Evolutionary conservation across 2,329 filamentous ascomycete species (phyloP).

Genomic region (Calonectria hongkongensis): DNA sequence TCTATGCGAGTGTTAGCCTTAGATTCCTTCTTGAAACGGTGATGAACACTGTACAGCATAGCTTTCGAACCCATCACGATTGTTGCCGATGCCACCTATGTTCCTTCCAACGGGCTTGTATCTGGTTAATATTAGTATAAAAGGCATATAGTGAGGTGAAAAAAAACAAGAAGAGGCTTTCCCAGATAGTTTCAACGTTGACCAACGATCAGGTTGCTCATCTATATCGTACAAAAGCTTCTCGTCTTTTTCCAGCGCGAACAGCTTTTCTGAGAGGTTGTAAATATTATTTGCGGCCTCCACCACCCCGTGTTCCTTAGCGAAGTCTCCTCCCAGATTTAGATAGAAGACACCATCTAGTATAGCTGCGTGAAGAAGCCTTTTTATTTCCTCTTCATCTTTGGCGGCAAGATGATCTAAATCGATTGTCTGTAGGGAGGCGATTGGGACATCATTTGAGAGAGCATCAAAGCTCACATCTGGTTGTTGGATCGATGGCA

Average conservation of each 20-base stretch:
- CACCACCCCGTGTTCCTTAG: not conserved
- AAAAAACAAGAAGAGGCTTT: not conserved
- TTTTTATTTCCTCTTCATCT: not conserved
- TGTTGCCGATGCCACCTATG: not conserved
- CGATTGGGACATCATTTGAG: not conserved
- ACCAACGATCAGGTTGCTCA: not conserved
- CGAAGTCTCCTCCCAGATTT: not conserved
- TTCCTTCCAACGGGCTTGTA: slow-evolving; percentile 2
- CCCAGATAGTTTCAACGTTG: not conserved
- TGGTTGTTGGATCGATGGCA: too few relatives aligned
- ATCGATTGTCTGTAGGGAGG: not conserved
- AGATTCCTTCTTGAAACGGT: not conserved
- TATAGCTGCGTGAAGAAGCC: not conserved
- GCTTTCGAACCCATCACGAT: not conserved
- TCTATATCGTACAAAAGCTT: not conserved
- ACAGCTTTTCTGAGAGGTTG: not conserved
- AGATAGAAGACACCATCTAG: not conserved
- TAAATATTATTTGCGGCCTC: not conserved
- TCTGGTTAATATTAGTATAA: not conserved
- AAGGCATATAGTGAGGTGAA: not conserved
- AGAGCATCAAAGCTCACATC: too few relatives aligned
- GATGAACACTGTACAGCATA: not conserved
- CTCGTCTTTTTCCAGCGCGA: not conserved
- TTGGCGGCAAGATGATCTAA: not conserved
- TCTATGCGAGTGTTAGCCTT: not conserved